Conservation (phyloP, 257 asterid species). For the Datura wrightii region DNA sequence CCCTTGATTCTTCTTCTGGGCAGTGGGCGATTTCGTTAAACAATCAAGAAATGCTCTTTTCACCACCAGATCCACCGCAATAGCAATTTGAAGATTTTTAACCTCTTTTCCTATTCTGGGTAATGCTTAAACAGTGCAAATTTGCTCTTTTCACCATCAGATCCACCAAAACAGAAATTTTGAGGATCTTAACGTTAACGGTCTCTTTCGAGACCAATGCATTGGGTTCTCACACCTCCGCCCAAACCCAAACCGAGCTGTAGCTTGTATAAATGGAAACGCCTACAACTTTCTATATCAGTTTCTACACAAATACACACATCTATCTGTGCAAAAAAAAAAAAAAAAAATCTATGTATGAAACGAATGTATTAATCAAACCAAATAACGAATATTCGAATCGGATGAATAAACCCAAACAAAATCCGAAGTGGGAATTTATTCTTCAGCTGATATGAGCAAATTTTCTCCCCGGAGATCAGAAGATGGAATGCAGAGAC, state of each 20-base stretch:
- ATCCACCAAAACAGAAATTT: constrained; percentile 35
- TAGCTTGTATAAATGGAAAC: neutral
- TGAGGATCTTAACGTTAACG: constrained; percentile 22
- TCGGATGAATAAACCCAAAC: neutral
- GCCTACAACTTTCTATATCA: constrained; percentile 8
- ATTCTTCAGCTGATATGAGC: neutral
- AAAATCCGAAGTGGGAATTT: neutral
- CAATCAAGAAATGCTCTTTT: constrained; percentile 24
- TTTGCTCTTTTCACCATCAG: constrained; percentile 35
- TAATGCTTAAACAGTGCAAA: constrained; percentile 33
- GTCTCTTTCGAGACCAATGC: constrained; percentile 34
- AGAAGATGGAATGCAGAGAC: constrained; percentile 41
- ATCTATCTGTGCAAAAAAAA: constrained; percentile 6
- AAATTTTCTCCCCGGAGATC: constrained; percentile 44
- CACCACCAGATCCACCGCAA: constrained; percentile 26
- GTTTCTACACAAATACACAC: neutral
- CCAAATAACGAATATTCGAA: neutral
- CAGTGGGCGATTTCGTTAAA: neutral
- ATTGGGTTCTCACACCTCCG: constrained; percentile 35
- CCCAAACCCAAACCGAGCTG: constrained; percentile 34
- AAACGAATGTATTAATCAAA: neutral
- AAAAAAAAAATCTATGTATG: neutral
- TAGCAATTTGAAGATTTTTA: constrained; percentile 25
- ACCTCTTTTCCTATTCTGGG: constrained; percentile 9
- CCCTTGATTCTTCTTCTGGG: neutral